These are phyloP conservation scores for Coelastrella sp. DNA, from an alignment of 139 green algal species.

Conservation along the genomic window DNA sequence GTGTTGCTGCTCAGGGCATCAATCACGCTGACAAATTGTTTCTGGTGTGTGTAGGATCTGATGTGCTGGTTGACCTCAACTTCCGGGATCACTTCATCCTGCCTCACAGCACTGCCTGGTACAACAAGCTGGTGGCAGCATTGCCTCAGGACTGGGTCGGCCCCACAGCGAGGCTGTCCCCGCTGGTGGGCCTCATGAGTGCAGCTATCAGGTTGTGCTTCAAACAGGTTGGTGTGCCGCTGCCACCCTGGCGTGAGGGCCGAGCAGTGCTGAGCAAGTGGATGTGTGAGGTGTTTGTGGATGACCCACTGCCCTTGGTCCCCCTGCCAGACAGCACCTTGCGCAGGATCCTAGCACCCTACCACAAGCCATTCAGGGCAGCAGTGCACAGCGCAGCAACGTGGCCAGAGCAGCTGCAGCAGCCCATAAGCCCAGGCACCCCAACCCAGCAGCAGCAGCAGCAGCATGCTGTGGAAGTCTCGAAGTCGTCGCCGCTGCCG, in stretches of 20 bases:
- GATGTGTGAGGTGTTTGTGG: slow-evolving; percentile 10
- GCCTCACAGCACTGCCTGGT: slow-evolving; percentile 17
- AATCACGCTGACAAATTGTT: background rate
- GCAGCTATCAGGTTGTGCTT: slow-evolving; percentile 39
- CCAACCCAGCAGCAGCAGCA: background rate
- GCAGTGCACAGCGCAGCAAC: slow-evolving; percentile 9
- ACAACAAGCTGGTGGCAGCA: slow-evolving; percentile 38
- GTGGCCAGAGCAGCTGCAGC: background rate
- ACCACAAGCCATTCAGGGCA: slow-evolving; percentile 36
- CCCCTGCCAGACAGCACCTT: slow-evolving; percentile 29
- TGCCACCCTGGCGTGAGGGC: slow-evolving; percentile 44
- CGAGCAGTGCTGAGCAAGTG: slow-evolving; percentile 34
- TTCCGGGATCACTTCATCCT: slow-evolving; percentile 38
- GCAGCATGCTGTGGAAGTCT: background rate
- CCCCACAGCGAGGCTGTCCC: background rate
- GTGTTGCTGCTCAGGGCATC: background rate
- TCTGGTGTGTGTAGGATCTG: background rate
- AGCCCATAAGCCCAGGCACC: background rate
- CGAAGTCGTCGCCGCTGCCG: background rate
- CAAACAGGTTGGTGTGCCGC: slow-evolving; percentile 13
- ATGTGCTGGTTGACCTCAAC: slow-evolving; percentile 41
- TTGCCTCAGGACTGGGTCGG: slow-evolving; percentile 46
- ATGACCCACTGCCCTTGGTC: slow-evolving; percentile 24
- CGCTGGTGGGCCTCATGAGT: slow-evolving; percentile 17
- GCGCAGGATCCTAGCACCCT: slow-evolving; percentile 35